phyloP scores from a whole-genome alignment of 1,284 basidiomycete genomes.

The Apiotrichum laibachii region DNA sequence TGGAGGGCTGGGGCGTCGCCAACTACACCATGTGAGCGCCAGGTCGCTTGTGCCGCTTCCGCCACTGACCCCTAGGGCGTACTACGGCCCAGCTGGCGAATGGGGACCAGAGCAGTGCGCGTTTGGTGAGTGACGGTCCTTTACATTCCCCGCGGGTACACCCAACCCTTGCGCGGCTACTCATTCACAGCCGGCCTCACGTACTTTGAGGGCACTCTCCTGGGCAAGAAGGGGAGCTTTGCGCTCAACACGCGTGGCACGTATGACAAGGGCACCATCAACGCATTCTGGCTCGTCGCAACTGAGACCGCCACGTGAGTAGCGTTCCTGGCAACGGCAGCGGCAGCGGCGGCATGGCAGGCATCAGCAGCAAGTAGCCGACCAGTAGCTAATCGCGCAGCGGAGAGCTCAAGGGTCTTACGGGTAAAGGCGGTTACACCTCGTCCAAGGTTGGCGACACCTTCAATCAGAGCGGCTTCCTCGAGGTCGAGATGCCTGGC shows the following conservation, averaged over 20 bases:
- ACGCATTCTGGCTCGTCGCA: neutral
- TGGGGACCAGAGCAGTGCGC: neutral
- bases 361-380: too few relatives aligned
- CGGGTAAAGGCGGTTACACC: neutral
- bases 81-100: neutral
- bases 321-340: neutral
- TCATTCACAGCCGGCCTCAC: conserved; percentile 1
- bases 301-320: conserved; percentile 6
- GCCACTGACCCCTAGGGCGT: neutral
- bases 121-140: neutral
- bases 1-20: neutral
- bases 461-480: too few relatives aligned
- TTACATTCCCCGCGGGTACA: neutral
- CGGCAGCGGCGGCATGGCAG: neutral
- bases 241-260: neutral
- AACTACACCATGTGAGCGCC: conserved; percentile 3
- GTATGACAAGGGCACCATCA: conserved; percentile 1
- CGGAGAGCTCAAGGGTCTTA: neutral
- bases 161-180: neutral
- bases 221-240: conserved; percentile 7
- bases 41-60: too few relatives aligned
- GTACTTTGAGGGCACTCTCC: conserved; percentile 3
- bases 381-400: too few relatives aligned
- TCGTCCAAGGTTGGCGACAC: too few relatives aligned
- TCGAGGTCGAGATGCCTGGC: too few relatives aligned